These are phyloP conservation scores for Athelia psychrophila DNA, from an alignment of 1,284 basidiomycete genomes.

Conservation along the genomic window DNA sequence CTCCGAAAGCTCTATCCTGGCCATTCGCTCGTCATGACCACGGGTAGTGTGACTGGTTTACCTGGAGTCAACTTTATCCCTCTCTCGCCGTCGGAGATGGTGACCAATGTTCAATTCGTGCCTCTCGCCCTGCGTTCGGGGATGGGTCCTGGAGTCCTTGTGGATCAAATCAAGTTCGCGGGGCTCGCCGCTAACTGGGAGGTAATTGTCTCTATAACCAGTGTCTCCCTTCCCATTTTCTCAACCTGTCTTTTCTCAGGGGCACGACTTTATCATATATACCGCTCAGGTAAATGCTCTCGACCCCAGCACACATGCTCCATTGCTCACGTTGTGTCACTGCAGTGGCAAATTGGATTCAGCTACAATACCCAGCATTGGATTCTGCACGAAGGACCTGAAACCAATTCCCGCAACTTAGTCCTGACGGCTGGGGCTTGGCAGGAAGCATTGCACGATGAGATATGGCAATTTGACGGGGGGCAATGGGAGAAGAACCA, in stretches of 20 bases:
- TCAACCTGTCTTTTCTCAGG: slow-evolving; percentile 23
- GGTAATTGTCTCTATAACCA: slow-evolving; percentile 33
- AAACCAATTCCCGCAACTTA: slow-evolving; percentile 50
- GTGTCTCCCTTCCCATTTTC: neutral
- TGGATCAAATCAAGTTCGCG: slow-evolving; percentile 51
- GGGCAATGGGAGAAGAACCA: slow-evolving; percentile 66
- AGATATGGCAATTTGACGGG: slow-evolving; percentile 75
- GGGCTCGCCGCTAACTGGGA: slow-evolving; percentile 58
- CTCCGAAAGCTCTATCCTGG: slow-evolving; percentile 59
- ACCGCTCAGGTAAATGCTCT: slow-evolving; percentile 33
- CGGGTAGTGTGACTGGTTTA: slow-evolving; percentile 46
- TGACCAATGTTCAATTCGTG: slow-evolving; percentile 47
- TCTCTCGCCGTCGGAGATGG: slow-evolving; percentile 43
- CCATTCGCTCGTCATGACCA: slow-evolving; percentile 54
- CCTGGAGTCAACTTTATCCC: slow-evolving; percentile 48
- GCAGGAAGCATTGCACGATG: slow-evolving; percentile 52
- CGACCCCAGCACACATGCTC: neutral
- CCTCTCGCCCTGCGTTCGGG: slow-evolving; percentile 44
- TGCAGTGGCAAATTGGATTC: slow-evolving; percentile 44
- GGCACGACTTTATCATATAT: slow-evolving; percentile 46
- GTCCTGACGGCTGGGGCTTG: slow-evolving; percentile 53
- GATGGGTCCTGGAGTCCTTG: slow-evolving; percentile 46
- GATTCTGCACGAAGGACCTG: slow-evolving; percentile 60
- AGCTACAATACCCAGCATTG: slow-evolving; percentile 39
- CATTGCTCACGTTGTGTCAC: neutral